Evolutionary conservation across 176 grass and related monocot genomes (phyloP), one percentile per base, ranked within the genome.

Genomic region (Chloris gayana): DNA sequence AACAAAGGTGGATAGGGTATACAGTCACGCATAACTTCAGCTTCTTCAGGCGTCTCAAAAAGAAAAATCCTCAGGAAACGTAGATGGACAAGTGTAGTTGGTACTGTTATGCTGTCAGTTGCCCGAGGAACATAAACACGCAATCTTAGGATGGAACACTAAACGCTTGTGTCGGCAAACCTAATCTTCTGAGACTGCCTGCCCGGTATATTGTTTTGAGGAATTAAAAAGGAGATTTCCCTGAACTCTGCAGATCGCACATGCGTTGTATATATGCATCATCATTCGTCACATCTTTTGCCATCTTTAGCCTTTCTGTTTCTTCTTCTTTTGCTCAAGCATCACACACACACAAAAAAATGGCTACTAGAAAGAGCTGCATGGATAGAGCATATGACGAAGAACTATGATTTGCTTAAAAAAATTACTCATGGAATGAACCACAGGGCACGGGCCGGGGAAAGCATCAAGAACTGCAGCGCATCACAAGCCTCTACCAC

Each of bases 131-230:
- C 56, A 74, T 13, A 46, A 73, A 47, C 80, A 39, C 37, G 22
- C 19, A 79, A 51, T 59, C 69, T 59, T 61, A 54, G 70, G 63
- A 35, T 50, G 42, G 32, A 69, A 33, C 62, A 66, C 32, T 17
- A 8, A 5, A 39, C 7, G 34, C 4, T 13, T 60, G 35, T 85
- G 82, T 50, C 47, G 15, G 82, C 56, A 76, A 37, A 76, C 77
- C 64, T 65, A 89, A 85, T 45, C 72, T 54, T 69, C 47, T 62
- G 3, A 80, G 42, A 11, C 69, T 35, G 33, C 45, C 42, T 3
- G n/a, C 22, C 8, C 9, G 56, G 7, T 24, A 32, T 32, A 24
- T 45, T 19, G 24, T 60, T 53, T 41, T 9, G 44, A 31, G 5
- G 7, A 22, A 51, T 17, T 22, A 26, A 59, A 77, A 27, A 15